Percentiles rank a stretch among this genome's conserved stretches.
Evolutionary conservation across 2,329 filamentous ascomycete genomes (phyloP).

Genomic region (Aspergillus oerlinghausenensis): DNA sequence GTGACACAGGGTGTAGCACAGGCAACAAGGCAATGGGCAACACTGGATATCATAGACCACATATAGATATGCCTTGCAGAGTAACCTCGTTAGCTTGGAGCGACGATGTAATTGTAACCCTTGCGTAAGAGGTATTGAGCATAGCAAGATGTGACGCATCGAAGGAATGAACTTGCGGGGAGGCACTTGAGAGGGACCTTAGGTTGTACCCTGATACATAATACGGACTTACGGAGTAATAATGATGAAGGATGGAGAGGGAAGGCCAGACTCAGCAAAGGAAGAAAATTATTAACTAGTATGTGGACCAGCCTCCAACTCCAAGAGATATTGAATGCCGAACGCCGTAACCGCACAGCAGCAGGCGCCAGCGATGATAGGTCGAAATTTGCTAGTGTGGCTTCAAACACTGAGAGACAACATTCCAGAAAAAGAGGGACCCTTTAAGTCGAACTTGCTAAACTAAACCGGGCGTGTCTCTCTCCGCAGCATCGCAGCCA

Average conservation of each 20-base stretch:
- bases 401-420: background rate
- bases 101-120: constrained; percentile 10
- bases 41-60: background rate
- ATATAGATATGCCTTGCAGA: background rate
- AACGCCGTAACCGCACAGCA: background rate
- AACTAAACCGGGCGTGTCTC: background rate
- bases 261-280: background rate
- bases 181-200: background rate
- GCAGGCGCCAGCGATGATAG: background rate
- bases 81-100: background rate
- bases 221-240: background rate
- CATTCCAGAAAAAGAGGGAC: background rate
- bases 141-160: constrained; percentile 14
- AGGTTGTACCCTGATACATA: background rate
- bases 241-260: background rate
- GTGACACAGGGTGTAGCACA: background rate
- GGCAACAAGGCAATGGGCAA: background rate
- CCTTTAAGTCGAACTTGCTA: background rate
- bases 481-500: background rate
- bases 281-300: background rate
- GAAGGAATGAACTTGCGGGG: constrained; percentile 24
- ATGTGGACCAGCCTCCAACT: background rate
- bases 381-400: background rate
- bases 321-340: background rate
- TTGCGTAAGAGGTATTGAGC: constrained; percentile 19